phyloP scores from a whole-genome alignment of 2,329 filamentous ascomycete species.

The Aspergillus pseudonomiae region DNA sequence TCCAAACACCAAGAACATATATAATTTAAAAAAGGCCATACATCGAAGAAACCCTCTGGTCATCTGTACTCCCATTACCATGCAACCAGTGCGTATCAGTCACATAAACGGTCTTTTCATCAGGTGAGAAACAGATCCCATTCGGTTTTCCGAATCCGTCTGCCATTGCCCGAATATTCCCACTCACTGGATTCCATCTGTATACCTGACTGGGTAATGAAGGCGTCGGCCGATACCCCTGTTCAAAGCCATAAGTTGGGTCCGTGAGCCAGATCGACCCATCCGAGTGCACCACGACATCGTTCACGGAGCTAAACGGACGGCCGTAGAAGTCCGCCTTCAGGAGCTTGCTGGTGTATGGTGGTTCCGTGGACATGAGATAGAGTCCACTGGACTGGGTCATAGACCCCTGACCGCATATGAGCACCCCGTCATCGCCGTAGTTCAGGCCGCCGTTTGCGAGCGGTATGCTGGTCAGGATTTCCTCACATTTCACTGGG shows the following conservation, averaged over 20 bases:
- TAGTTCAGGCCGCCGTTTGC: slow-evolving; percentile 56
- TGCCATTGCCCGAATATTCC: slow-evolving; percentile 40
- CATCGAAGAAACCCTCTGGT: slow-evolving; percentile 27
- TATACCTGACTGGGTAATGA: slow-evolving; percentile 43
- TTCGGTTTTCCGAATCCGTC: slow-evolving; percentile 46
- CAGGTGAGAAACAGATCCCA: slow-evolving; percentile 47
- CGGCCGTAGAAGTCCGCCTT: slow-evolving; percentile 39
- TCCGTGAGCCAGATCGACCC: slow-evolving; percentile 46
- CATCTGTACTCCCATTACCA: slow-evolving; percentile 23
- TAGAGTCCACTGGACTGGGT: slow-evolving; percentile 17
- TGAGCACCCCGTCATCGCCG: slow-evolving; percentile 38
- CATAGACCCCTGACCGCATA: slow-evolving; percentile 46
- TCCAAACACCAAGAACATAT: too few species aligned
- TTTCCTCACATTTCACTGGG: slow-evolving; percentile 17
- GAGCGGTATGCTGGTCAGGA: slow-evolving; percentile 44
- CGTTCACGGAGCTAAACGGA: slow-evolving; percentile 44
- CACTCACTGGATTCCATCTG: slow-evolving; percentile 40
- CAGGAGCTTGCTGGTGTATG: slow-evolving; percentile 28
- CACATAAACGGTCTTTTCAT: slow-evolving; percentile 44
- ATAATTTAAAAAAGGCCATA: slow-evolving; percentile 18
- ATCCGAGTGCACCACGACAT: slow-evolving; percentile 39
- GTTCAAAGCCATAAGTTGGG: slow-evolving; percentile 40
- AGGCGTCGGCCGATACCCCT: slow-evolving; percentile 38
- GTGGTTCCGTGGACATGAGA: slow-evolving; percentile 19
- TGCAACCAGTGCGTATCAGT: slow-evolving; percentile 42